A percentile compares a stretch with the other conserved stretches of the same genome.
Evolutionary conservation across 768 basidiomycete genomes (phyloP).

Genomic region (Pleurotus ostreatus): DNA sequence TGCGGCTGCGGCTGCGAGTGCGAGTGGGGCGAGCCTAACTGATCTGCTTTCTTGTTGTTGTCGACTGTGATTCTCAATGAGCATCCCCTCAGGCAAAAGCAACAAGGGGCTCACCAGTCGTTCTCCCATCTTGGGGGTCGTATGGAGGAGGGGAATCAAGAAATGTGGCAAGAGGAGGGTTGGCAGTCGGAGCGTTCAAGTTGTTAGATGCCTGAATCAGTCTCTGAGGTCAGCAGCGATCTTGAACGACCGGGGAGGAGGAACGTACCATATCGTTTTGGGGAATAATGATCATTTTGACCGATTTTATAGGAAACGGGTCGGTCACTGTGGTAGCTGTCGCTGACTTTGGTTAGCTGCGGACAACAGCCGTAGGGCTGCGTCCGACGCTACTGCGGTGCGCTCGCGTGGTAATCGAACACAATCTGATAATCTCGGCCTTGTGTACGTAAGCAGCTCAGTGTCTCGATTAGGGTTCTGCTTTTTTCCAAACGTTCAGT

Average conservation of each 20-base stretch:
- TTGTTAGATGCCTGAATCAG: too few species aligned
- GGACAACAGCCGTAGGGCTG: neutral
- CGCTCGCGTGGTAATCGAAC: neutral
- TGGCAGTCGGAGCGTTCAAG: neutral
- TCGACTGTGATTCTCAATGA: neutral
- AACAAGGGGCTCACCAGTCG: neutral
- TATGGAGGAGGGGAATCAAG: slow-evolving; percentile 48
- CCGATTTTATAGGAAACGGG: neutral
- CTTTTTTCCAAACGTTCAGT: neutral
- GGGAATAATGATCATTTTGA: slow-evolving; percentile 6
- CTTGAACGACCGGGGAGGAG: neutral
- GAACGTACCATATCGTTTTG: slow-evolving; percentile 4
- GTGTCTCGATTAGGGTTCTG: neutral
- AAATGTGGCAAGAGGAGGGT: slow-evolving; percentile 6
- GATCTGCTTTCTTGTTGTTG: too few species aligned
- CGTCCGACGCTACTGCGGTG: neutral
- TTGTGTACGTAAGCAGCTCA: neutral
- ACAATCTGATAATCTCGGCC: neutral
- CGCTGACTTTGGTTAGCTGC: neutral
- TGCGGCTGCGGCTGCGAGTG: too few species aligned
- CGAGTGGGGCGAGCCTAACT: too few species aligned
- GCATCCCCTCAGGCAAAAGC: neutral
- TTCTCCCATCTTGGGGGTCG: slow-evolving; percentile 8
- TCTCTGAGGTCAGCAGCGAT: neutral
- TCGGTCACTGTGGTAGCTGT: neutral